These are phyloP conservation scores for Strobilomyces confusus DNA, from an alignment of 768 basidiomycete genomes.

Conservation along the genomic window DNA sequence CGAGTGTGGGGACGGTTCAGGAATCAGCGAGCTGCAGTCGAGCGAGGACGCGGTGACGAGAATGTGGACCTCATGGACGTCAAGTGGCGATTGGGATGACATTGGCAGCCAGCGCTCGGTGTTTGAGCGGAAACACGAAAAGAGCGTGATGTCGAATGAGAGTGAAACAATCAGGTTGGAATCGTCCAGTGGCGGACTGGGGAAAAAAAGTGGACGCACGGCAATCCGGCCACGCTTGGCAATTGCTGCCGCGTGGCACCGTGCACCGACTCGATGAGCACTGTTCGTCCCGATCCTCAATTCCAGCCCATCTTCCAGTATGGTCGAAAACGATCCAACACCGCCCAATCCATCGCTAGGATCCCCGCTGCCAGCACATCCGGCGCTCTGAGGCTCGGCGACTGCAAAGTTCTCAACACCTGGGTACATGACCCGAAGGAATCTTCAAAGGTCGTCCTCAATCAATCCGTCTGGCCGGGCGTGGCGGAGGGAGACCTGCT, in stretches of 20 bases:
- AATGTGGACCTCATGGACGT: constrained; percentile 17
- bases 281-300: constrained; percentile 63
- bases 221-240: neutral
- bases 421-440: constrained; percentile 77
- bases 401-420: constrained; percentile 55
- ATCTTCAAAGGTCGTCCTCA: constrained; percentile 57
- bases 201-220: too few relatives aligned
- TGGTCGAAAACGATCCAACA: constrained; percentile 69
- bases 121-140: constrained; percentile 1
- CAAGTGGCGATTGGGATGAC: constrained; percentile 8
- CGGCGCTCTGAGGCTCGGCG: constrained; percentile 51
- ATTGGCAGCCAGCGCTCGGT: constrained; percentile 1
- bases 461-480: constrained; percentile 75
- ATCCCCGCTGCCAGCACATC: constrained; percentile 30
- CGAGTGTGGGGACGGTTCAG: constrained; percentile 7
- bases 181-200: constrained; percentile 9
- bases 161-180: constrained; percentile 1
- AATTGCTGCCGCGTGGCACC: neutral
- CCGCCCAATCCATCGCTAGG: constrained; percentile 62
- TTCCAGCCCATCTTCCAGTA: constrained; percentile 38
- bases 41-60: constrained; percentile 9
- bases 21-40: constrained; percentile 12
- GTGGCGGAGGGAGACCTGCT: constrained; percentile 74
- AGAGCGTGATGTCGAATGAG: constrained; percentile 24
- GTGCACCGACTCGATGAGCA: constrained; percentile 41